Evolutionary conservation across 2,329 filamentous ascomycete genomes (phyloP).

Genomic region (Colletotrichum acutatum): DNA sequence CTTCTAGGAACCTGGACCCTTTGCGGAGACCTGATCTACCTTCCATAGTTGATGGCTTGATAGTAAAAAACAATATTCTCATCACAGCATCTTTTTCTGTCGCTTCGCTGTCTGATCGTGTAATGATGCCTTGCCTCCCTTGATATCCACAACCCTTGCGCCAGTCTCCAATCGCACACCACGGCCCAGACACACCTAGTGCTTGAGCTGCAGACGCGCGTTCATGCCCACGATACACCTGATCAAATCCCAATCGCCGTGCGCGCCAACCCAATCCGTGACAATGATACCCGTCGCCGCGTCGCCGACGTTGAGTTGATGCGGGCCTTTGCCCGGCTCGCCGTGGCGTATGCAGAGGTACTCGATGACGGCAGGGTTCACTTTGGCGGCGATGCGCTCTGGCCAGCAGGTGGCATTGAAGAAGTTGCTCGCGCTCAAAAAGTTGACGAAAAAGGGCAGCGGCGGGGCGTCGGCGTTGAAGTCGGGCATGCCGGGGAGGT

Average conservation of each 20-base stretch:
- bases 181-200: constrained; percentile 40
- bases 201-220: constrained; percentile 67
- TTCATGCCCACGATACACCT: constrained; percentile 94
- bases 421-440: constrained; percentile 91
- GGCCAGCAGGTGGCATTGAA: constrained; percentile 95
- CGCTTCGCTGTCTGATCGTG: neutral
- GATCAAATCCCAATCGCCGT: constrained; percentile 91
- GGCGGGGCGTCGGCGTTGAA: constrained; percentile 45
- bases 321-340: constrained; percentile 60
- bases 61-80: neutral
- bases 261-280: constrained; percentile 90
- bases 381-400: constrained; percentile 85
- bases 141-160: neutral
- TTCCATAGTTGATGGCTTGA: neutral
- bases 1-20: neutral
- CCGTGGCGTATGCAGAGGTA: constrained; percentile 70
- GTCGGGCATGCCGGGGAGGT: constrained; percentile 49
- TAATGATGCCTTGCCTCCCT: neutral
- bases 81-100: neutral
- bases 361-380: constrained; percentile 81
- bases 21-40: neutral
- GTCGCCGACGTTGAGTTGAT: constrained; percentile 68
- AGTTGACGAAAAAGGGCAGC: constrained; percentile 85
- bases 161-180: neutral
- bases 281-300: constrained; percentile 89